Conservation (phyloP, 1,284 basidiomycete species). For the Ceraceosorus bombacis region DNA sequence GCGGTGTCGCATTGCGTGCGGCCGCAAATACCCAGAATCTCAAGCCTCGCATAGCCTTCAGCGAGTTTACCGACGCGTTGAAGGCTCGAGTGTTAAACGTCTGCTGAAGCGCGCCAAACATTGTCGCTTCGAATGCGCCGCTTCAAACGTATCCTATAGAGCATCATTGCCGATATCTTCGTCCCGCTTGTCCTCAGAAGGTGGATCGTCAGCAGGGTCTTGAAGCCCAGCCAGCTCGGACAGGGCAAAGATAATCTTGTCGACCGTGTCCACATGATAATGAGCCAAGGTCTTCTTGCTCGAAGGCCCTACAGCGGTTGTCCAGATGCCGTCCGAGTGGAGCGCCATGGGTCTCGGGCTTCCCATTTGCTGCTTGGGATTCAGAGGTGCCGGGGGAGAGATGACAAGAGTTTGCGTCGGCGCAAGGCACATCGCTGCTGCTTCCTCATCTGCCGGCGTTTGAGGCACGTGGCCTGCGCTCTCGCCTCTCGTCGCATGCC, state of each 20-base stretch:
- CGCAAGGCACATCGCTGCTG: not conserved
- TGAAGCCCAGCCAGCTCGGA: conserved; percentile 37
- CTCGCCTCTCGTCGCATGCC: not conserved
- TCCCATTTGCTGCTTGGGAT: conserved; percentile 14
- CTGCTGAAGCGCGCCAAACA: no score
- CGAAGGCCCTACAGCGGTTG: conserved; percentile 40
- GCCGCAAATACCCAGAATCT: no score
- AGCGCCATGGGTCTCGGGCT: conserved; percentile 26
- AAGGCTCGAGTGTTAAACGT: no score
- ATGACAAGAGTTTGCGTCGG: conserved; percentile 18
- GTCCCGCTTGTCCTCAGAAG: no score
- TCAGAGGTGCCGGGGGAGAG: conserved; percentile 31
- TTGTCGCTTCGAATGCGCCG: no score
- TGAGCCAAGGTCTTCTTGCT: conserved; percentile 42
- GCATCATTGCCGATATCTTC: no score
- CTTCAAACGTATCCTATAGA: no score
- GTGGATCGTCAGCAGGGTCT: not conserved
- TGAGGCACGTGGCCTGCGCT: not conserved
- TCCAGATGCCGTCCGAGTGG: conserved; percentile 28
- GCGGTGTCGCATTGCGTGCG: no score
- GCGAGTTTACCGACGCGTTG: no score
- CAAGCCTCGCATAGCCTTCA: no score
- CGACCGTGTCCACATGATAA: conserved; percentile 40
- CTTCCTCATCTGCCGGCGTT: not conserved
- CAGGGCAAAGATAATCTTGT: conserved; percentile 35